Evolutionary conservation across 2,329 filamentous ascomycete species (phyloP), one percentile per base, ranked within the genome.

Genomic region (Stemphylium lycopersici): DNA sequence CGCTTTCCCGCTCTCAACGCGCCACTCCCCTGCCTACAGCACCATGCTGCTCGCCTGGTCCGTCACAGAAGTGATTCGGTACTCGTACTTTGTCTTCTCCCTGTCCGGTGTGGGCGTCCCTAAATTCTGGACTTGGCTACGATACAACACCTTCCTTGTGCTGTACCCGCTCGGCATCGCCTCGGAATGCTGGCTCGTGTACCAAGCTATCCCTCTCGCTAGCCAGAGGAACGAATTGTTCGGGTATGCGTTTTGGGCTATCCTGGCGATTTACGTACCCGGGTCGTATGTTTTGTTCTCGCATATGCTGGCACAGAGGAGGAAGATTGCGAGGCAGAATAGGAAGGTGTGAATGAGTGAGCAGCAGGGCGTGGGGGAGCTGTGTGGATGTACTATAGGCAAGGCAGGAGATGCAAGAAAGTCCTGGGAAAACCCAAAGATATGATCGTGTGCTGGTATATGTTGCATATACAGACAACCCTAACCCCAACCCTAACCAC

Each of bases 281-380:
- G 91, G 79, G 70, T 85, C 90, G 3, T 96, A 95, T 69, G 84
- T 96, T 51, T 78, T 98, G 53, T 98, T 95, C 73, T 91, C 90
- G 18, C 90, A 99, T 77, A 98, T 99, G 95, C 90, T 98, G 82
- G 82, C 83, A 58, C 95, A 99, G 83, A 83, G 93, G 65, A 83
- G 85, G 63, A 96, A 91, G 83, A 85, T 93, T 24, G 41, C 33
- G 3, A 46, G 34, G 38, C 44, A 52, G 37, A 52, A 18, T 8
- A 34, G 13, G 20, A 42, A n/a, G 1, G 40, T 24, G 1, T 55
- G 15, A 43, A 1, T 10, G 2, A 24, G 22, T 2, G 22, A 24
- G 22, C 6, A 24, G 22, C 22, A 12, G 6, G 20, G 3, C 3
- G 13, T 20, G 16, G n/a, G 20, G 31, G 3, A 12, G n/a, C 6